phyloP scores from a whole-genome alignment of 441 rosid genomes.

The Aleurites moluccanus region DNA sequence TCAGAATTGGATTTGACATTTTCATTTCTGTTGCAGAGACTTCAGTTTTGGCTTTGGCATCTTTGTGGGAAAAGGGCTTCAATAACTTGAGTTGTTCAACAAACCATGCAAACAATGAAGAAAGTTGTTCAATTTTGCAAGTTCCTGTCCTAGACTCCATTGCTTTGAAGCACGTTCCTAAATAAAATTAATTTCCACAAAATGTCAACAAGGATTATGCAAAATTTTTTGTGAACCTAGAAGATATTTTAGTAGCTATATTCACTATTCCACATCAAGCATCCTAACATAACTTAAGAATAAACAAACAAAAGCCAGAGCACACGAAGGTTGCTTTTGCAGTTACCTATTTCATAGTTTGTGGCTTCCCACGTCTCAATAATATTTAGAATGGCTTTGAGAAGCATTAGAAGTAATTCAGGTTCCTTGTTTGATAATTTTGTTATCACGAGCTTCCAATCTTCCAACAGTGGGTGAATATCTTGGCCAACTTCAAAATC shows the following conservation, averaged over 20 bases:
- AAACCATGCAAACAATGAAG: slow-evolving; percentile 70
- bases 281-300: slow-evolving; percentile 10
- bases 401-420: slow-evolving; percentile 66
- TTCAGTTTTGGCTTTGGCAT: slow-evolving; percentile 32
- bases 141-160: slow-evolving; percentile 35
- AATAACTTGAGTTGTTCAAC: slow-evolving; percentile 53
- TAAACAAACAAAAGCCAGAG: background rate
- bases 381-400: slow-evolving; percentile 59
- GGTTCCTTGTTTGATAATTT: slow-evolving; percentile 76
- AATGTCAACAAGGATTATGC: slow-evolving; percentile 6
- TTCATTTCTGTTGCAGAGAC: slow-evolving; percentile 33
- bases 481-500: slow-evolving; percentile 33
- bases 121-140: slow-evolving; percentile 44
- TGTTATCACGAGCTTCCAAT: slow-evolving; percentile 61
- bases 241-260: background rate
- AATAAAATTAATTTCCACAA: slow-evolving; percentile 26
- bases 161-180: slow-evolving; percentile 29
- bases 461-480: slow-evolving; percentile 38
- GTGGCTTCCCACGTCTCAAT: slow-evolving; percentile 48
- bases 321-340: background rate
- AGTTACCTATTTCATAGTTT: slow-evolving; percentile 54
- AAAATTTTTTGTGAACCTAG: background rate
- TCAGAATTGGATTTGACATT: slow-evolving; percentile 40
- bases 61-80: slow-evolving; percentile 37
- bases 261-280: background rate